These are phyloP conservation scores for Candida mesenterica DNA, from an alignment of 1,139 yeast species.

Conservation along the genomic window DNA sequence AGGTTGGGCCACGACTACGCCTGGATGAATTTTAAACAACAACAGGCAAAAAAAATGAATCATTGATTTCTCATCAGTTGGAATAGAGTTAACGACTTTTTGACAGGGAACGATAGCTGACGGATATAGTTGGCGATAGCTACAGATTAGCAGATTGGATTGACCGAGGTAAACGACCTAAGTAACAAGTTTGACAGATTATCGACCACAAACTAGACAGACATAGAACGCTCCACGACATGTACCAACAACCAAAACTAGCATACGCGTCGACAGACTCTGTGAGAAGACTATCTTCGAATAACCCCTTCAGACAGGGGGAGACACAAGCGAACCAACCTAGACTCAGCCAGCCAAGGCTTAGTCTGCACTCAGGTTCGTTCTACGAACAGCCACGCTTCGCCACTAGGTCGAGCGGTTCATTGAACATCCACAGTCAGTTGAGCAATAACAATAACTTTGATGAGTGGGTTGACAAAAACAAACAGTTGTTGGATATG, in stretches of 20 bases:
- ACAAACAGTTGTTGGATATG: conserved; percentile 41
- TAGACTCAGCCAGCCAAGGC: conserved; percentile 1
- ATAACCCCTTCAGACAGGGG: conserved; percentile 54
- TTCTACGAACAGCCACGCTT: conserved; percentile 9
- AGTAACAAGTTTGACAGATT: too few species aligned
- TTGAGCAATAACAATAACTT: conserved; percentile 20
- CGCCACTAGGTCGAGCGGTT: conserved; percentile 7
- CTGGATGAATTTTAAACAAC: too few species aligned
- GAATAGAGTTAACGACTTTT: too few species aligned
- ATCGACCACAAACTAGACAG: too few species aligned
- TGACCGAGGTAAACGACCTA: too few species aligned
- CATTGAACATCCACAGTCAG: conserved; percentile 6
- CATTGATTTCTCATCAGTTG: too few species aligned
- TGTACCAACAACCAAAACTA: conserved; percentile 44
- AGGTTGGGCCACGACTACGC: too few species aligned
- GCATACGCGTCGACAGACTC: conserved; percentile 36
- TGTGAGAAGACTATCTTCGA: conserved; percentile 52
- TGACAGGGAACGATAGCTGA: too few species aligned
- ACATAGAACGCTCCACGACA: too few species aligned
- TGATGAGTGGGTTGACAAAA: conserved; percentile 53
- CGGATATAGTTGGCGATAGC: too few species aligned
- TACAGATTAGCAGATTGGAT: too few species aligned
- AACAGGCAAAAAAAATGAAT: too few species aligned
- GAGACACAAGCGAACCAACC: conserved; percentile 8
- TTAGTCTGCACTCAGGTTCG: neutral